These are phyloP conservation scores for Scutellaria minor DNA, from an alignment of 257 asterid genomes.

Conservation along the genomic window DNA sequence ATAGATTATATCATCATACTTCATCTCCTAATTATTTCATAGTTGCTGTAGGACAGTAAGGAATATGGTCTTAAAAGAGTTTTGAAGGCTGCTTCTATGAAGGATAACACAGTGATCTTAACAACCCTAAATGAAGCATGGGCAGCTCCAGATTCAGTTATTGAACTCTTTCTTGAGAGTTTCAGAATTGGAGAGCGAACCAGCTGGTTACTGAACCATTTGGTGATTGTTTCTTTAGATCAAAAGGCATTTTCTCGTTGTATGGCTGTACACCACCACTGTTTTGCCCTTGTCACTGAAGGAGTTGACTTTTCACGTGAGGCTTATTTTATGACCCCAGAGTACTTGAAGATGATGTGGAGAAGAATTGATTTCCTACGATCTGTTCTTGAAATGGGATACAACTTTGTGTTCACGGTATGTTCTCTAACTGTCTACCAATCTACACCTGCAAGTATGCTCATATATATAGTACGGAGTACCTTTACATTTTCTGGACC, in stretches of 20 bases:
- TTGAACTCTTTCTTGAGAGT: conserved; percentile 56
- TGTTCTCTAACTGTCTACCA: conserved; percentile 24
- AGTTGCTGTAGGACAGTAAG: conserved; percentile 50
- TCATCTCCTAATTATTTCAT: conserved; percentile 31
- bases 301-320: conserved; percentile 63
- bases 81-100: conserved; percentile 47
- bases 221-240: conserved; percentile 51
- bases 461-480: not conserved
- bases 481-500: not conserved
- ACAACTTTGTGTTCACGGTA: conserved; percentile 73
- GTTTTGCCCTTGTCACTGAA: conserved; percentile 59
- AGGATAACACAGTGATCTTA: conserved; percentile 51
- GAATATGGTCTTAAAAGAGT: conserved; percentile 47
- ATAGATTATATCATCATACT: not conserved
- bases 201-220: conserved; percentile 47
- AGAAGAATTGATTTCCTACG: conserved; percentile 66
- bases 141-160: conserved; percentile 51
- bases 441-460: conserved; percentile 2
- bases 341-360: conserved; percentile 78
- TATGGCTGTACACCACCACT: conserved; percentile 49
- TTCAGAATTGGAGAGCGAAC: conserved; percentile 52
- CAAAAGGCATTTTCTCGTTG: conserved; percentile 52
- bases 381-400: conserved; percentile 72
- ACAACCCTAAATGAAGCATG: conserved; percentile 59
- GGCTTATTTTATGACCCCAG: conserved; percentile 75